Evolutionary conservation across 1,284 basidiomycete genomes (phyloP).

Genomic region (Blastosporella zonata): DNA sequence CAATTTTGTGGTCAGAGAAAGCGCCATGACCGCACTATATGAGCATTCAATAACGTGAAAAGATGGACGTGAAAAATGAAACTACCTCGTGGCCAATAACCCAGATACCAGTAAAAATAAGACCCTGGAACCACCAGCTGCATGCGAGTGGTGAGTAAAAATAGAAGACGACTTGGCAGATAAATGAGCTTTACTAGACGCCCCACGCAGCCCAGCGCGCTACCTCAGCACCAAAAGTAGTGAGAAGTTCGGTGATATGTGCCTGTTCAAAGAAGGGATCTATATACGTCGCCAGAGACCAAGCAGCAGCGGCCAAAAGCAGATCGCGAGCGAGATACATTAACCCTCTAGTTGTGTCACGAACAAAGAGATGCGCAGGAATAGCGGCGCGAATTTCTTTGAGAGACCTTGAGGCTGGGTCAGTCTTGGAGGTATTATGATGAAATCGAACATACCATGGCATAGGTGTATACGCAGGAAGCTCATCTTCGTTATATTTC

Average conservation of each 20-base stretch:
- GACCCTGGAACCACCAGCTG: constrained; percentile 63
- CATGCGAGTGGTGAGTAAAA: neutral
- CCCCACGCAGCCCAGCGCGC: constrained; percentile 43
- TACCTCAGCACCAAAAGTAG: constrained; percentile 34
- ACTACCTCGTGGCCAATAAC: constrained; percentile 57
- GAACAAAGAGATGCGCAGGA: constrained; percentile 44
- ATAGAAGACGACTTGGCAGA: neutral
- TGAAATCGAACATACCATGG: constrained; percentile 41
- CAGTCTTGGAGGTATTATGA: no score
- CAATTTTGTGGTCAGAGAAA: constrained; percentile 30
- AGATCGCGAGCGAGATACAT: constrained; percentile 47
- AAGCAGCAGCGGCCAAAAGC: constrained; percentile 42
- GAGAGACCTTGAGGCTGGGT: constrained; percentile 42
- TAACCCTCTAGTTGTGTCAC: constrained; percentile 36
- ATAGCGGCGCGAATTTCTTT: constrained; percentile 54
- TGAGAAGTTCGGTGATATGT: constrained; percentile 26
- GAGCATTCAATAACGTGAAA: neutral
- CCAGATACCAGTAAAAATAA: constrained; percentile 59
- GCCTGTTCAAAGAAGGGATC: constrained; percentile 40
- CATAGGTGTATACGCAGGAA: constrained; percentile 46
- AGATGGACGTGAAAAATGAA: constrained; percentile 18
- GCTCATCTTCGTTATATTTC: constrained; percentile 35
- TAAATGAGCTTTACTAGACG: constrained; percentile 40
- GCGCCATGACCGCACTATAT: constrained; percentile 24
- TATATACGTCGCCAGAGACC: constrained; percentile 44